phyloP scores from a whole-genome alignment of 2,329 filamentous ascomycete genomes.

The Chaetothyriales sp. region DNA sequence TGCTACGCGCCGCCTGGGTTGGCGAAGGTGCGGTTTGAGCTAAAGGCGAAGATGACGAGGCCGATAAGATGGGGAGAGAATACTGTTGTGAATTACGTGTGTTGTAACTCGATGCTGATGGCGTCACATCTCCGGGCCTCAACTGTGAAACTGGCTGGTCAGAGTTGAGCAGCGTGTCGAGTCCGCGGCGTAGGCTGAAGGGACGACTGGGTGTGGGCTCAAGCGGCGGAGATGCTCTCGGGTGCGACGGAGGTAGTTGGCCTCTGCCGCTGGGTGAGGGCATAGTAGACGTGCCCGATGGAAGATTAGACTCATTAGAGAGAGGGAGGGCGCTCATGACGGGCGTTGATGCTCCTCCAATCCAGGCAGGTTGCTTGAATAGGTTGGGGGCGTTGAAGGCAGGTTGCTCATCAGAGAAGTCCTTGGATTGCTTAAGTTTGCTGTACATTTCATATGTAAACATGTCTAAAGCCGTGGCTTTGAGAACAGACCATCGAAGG shows the following conservation, averaged over 20 bases:
- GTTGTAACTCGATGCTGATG: no score
- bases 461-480: conserved; percentile 44
- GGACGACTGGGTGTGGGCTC: background rate
- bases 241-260: no score
- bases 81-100: no score
- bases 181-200: no score
- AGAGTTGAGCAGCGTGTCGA: no score
- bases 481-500: conserved; percentile 50
- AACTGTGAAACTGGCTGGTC: no score
- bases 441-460: conserved; percentile 16
- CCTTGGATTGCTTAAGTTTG: background rate
- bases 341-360: background rate
- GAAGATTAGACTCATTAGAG: background rate
- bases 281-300: background rate
- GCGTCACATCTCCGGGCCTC: no score
- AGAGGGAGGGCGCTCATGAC: background rate
- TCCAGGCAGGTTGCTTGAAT: conserved; percentile 2
- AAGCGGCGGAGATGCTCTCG: background rate
- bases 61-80: no score
- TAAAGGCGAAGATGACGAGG: no score
- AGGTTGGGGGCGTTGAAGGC: conserved; percentile 5
- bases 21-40: background rate
- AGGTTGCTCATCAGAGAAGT: conserved; percentile 1
- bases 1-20: background rate
- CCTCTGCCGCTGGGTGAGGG: no score